Evolutionary conservation across 129 eudicot genomes (phyloP).

Genomic region (Ambrosia artemisiifolia): DNA sequence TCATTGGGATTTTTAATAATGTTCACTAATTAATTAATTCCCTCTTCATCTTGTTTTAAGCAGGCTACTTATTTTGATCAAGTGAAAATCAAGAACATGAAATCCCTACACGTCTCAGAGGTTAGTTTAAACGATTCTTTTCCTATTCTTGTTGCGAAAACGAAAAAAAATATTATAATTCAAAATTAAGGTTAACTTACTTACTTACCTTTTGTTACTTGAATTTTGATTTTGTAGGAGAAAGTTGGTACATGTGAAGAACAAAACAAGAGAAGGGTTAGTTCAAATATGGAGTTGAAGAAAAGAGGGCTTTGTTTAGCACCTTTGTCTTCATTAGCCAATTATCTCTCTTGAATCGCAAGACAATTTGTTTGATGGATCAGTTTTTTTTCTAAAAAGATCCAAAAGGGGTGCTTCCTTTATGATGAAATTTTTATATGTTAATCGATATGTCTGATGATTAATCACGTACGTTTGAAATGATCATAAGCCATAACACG

Average conservation of each 20-base stretch:
- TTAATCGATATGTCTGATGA: neutral
- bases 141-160: neutral
- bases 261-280: slow-evolving; percentile 9
- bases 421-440: neutral
- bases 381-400: slow-evolving; percentile 11
- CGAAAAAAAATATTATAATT: neutral
- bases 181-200: neutral
- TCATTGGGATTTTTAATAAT: neutral
- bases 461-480: neutral
- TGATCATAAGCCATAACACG: slow-evolving; percentile 11
- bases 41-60: slow-evolving; percentile 19
- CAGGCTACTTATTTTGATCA: slow-evolving; percentile 41
- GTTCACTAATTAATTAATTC: neutral
- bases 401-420: neutral
- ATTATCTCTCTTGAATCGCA: slow-evolving; percentile 30
- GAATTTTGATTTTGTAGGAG: slow-evolving; percentile 31
- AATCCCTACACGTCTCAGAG: slow-evolving; percentile 32
- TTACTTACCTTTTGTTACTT: neutral
- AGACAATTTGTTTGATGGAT: slow-evolving; percentile 9
- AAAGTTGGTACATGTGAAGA: slow-evolving; percentile 25
- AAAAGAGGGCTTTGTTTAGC: slow-evolving; percentile 70
- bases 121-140: slow-evolving; percentile 26
- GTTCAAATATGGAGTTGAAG: slow-evolving; percentile 23
- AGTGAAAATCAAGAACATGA: slow-evolving; percentile 23
- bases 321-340: slow-evolving; percentile 53